A percentile compares a stretch with the other conserved stretches of the same genome.
Conservation (phyloP, 805 yeast genomes). For the Starmerella kuoi region DNA sequence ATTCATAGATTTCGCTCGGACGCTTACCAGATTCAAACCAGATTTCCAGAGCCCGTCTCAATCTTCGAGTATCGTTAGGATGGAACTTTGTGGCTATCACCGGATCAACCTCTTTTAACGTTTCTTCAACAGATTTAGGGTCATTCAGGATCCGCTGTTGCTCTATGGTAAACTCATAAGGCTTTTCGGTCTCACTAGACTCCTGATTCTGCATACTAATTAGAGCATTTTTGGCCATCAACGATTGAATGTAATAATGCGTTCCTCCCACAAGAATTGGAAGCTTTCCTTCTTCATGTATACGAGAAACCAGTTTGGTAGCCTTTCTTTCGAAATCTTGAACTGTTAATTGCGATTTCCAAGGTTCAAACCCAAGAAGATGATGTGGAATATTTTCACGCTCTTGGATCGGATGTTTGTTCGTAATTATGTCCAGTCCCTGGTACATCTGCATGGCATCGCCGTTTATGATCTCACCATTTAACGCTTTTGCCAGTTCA, state of each 20-base stretch:
- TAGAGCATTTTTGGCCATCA: slow-evolving; percentile 59
- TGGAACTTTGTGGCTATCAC: slow-evolving; percentile 68
- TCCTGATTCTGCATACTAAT: slow-evolving; percentile 27
- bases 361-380: slow-evolving; percentile 68
- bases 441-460: slow-evolving; percentile 94
- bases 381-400: slow-evolving; percentile 70
- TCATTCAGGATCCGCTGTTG: slow-evolving; percentile 10
- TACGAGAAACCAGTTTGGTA: slow-evolving; percentile 40
- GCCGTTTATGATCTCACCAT: slow-evolving; percentile 88
- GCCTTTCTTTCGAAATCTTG: slow-evolving; percentile 74
- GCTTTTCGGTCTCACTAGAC: neutral
- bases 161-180: slow-evolving; percentile 1
- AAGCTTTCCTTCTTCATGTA: slow-evolving; percentile 52
- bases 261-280: slow-evolving; percentile 95
- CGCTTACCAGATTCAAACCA: slow-evolving; percentile 50
- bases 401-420: slow-evolving; percentile 78
- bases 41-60: slow-evolving; percentile 72
- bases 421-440: slow-evolving; percentile 64
- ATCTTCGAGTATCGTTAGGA: slow-evolving; percentile 74
- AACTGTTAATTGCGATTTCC: slow-evolving; percentile 59
- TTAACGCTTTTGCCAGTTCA: slow-evolving; percentile 59
- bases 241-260: slow-evolving; percentile 75
- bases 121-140: slow-evolving; percentile 32
- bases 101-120: slow-evolving; percentile 51
- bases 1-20: slow-evolving; percentile 59